Base-by-base conservation (phyloP, 345 rosid species). In the Isatis tinctoria region DNA sequence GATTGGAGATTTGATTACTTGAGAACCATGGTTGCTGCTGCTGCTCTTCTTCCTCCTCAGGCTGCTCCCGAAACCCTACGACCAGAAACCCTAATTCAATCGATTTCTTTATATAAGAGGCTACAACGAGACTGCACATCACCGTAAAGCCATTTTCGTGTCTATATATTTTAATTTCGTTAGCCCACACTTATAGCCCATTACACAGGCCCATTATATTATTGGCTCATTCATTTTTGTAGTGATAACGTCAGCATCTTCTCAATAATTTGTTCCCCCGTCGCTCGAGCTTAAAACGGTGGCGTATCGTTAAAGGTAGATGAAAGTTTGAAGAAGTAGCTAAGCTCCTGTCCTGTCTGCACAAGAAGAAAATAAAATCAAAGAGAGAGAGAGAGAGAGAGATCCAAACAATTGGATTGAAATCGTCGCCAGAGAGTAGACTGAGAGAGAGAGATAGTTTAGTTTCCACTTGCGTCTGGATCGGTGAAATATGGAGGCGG, bases 401-500 rank as follows among this genome's bases (percentile, higher is more conserved):
- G 74, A 68, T 51, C 74, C 58, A 60, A 13, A 51, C 67, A 1
- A 4, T 51, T 41, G 57, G 74, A 60, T 32, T 75, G 16, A 60
- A 35, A 44, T 67, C 63, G 24, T 75, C 74, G 45, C 44, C 72
- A 49, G 72, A 65, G 65, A 56, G 60, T 24, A 14, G 22, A 8
- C 12, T 27, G 16, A 58, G 59, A 51, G 61, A 40, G 2, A 73
- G 56, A 9, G 13, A 72, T 59, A 26, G 59, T 36, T 36, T 5
- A 5, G 28, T 58, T 28, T 9, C 1, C 3, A 14, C 3, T 66
- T 37, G 61, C 30, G 37, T 32, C 39, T 49, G 26, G 70, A 75
- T 75, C 69, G 62, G 69, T 33, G 32, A 33, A 10, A 12, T 39
- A 76, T 76, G 79, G 79, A 74, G 91, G 91, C 78, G 74, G 96